A percentile compares a stretch with the other conserved stretches of the same genome.
Conservation (phyloP, 2,329 filamentous ascomycete genomes). For the Cylindrodendrum hubeiense region DNA sequence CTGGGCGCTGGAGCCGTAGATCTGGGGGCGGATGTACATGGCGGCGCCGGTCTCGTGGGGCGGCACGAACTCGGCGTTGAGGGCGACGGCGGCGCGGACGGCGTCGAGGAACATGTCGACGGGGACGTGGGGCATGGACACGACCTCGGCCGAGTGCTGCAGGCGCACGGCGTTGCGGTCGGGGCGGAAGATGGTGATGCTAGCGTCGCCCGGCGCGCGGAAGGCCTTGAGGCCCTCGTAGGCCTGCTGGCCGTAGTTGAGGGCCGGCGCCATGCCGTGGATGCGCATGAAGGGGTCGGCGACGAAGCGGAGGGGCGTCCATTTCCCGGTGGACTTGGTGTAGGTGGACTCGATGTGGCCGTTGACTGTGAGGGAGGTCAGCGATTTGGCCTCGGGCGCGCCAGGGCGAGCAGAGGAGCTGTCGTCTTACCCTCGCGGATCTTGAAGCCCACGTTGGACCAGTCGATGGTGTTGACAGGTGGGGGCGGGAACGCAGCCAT, state of each 20-base stretch:
- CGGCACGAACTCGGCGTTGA: slow-evolving; percentile 92
- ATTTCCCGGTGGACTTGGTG: slow-evolving; percentile 78
- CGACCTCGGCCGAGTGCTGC: slow-evolving; percentile 85
- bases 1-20: slow-evolving; percentile 90
- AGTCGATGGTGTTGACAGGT: slow-evolving; percentile 87
- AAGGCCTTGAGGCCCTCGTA: slow-evolving; percentile 99
- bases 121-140: slow-evolving; percentile 86
- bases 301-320: slow-evolving; percentile 84
- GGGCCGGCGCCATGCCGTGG: slow-evolving; percentile 93
- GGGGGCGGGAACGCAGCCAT: slow-evolving; percentile 79
- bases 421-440: slow-evolving; percentile 81
- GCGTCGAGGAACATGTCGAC: slow-evolving; percentile 80
- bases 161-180: slow-evolving; percentile 86
- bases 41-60: slow-evolving; percentile 90
- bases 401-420: neutral
- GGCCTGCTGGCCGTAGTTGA: slow-evolving; percentile 98
- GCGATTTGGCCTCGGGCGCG: neutral
- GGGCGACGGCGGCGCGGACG: slow-evolving; percentile 83
- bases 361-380: slow-evolving; percentile 75
- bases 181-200: slow-evolving; percentile 89
- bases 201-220: slow-evolving; percentile 76
- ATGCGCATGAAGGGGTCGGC: slow-evolving; percentile 86
- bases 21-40: slow-evolving; percentile 90
- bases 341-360: slow-evolving; percentile 93
- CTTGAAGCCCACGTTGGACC: slow-evolving; percentile 92